Conservation (phyloP, 1,284 basidiomycete genomes). For the Amylostereum areolatum region DNA sequence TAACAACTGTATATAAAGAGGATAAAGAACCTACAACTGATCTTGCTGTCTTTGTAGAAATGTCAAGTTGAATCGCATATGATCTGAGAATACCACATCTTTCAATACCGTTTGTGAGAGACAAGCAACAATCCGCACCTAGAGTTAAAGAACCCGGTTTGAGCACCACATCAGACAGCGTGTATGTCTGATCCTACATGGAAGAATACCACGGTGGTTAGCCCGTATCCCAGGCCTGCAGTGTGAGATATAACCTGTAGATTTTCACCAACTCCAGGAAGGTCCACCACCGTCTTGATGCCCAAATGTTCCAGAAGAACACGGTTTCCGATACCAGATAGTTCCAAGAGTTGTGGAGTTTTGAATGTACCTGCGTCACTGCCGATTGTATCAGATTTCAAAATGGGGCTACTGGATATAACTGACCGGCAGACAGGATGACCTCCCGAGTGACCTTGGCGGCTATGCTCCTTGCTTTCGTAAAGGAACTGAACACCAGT, state of each 20-base stretch:
- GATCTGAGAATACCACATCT: conserved; percentile 2
- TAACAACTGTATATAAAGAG: neutral
- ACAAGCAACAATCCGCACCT: neutral
- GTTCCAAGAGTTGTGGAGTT: conserved; percentile 29
- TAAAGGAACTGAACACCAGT: conserved; percentile 10
- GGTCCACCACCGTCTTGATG: conserved; percentile 20
- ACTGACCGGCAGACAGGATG: conserved; percentile 29
- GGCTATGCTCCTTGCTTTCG: conserved; percentile 14
- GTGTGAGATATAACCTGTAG: conserved; percentile 9
- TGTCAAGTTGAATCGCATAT: conserved; percentile 10
- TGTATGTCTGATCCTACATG: conserved; percentile 12
- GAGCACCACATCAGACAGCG: conserved; percentile 8
- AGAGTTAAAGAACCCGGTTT: conserved; percentile 10
- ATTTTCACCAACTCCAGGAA: conserved; percentile 31
- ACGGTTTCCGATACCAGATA: conserved; percentile 25
- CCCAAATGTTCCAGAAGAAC: conserved; percentile 18
- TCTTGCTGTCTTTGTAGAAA: conserved; percentile 8
- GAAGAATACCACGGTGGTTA: neutral
- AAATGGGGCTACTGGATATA: neutral
- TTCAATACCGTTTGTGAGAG: neutral
- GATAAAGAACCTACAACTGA: conserved; percentile 6
- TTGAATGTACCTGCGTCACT: conserved; percentile 20
- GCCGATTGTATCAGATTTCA: neutral
- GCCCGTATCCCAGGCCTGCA: conserved; percentile 4
- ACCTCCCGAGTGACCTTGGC: conserved; percentile 28